phyloP scores from a whole-genome alignment of 148 eudicot genomes.

The Beta vulgaris region DNA sequence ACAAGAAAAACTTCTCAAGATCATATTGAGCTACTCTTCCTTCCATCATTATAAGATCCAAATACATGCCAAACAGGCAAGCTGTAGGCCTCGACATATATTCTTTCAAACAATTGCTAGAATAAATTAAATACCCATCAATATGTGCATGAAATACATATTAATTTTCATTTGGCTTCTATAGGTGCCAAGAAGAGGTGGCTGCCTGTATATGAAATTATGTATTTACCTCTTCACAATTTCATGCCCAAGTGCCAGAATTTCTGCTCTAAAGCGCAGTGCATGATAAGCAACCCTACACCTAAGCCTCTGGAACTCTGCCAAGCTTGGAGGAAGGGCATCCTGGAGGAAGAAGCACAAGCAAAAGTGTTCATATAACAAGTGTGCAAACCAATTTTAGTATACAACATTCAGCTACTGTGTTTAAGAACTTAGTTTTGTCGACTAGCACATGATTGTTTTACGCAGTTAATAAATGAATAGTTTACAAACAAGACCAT shows the following conservation, averaged over 20 bases:
- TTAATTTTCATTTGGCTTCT: background rate
- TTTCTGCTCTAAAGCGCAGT: slow-evolving; percentile 77
- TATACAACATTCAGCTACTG: too few relatives aligned
- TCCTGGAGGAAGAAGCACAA: slow-evolving; percentile 43
- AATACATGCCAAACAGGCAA: background rate
- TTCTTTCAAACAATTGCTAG: too few relatives aligned
- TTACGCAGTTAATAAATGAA: background rate
- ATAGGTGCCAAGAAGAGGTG: background rate
- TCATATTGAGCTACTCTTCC: background rate
- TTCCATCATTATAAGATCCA: slow-evolving; percentile 9
- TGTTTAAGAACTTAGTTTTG: background rate
- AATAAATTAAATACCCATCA: background rate
- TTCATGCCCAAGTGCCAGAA: slow-evolving; percentile 58
- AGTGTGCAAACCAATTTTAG: background rate
- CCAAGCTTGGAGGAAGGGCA: slow-evolving; percentile 68
- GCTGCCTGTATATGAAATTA: background rate
- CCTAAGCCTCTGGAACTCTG: slow-evolving; percentile 90
- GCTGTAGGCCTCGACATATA: too few relatives aligned
- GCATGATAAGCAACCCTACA: slow-evolving; percentile 97
- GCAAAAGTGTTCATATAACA: slow-evolving; percentile 11
- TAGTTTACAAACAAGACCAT: background rate
- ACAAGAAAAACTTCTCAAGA: background rate
- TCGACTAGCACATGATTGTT: background rate
- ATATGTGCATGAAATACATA: background rate
- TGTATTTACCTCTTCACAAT: slow-evolving; percentile 68